Percentiles rank a stretch among this genome's conserved stretches.
Conservation (phyloP, 345 rosid genomes). For the Rhodomyrtus tomentosa region DNA sequence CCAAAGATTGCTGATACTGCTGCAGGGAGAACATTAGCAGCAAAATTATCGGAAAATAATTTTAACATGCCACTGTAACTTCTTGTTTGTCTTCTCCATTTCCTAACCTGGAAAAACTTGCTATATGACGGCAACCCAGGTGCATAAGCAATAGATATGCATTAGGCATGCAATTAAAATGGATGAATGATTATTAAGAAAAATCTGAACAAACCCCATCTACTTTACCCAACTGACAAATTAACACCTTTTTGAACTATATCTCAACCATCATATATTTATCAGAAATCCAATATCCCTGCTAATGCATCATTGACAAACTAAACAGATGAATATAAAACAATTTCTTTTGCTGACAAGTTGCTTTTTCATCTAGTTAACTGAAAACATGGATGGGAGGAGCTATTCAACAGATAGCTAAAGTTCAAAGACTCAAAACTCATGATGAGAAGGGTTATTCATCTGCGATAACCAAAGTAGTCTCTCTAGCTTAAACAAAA, state of each 20-base stretch:
- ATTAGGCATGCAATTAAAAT: not conserved
- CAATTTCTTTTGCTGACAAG: not conserved
- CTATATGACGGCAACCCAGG: not conserved
- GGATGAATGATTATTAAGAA: not conserved
- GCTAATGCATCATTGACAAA: not conserved
- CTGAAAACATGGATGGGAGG: not conserved
- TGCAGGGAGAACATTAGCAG: not conserved
- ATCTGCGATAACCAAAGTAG: not conserved
- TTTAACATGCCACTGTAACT: not conserved
- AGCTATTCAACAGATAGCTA: not conserved
- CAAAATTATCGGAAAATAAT: not conserved
- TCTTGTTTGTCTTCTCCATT: not conserved
- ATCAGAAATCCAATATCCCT: not conserved
- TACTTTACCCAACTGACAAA: not conserved
- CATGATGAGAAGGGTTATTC: not conserved
- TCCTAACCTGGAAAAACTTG: not conserved
- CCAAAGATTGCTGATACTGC: not conserved
- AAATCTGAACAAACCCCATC: not conserved
- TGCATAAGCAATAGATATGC: not conserved
- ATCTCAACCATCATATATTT: not conserved
- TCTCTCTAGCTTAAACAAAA: not conserved
- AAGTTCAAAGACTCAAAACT: not conserved
- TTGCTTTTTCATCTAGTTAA: not conserved
- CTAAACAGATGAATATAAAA: not conserved
- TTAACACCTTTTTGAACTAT: not conserved